phyloP scores from a whole-genome alignment of 805 yeast species.

The Metschnikowia cubensis region DNA sequence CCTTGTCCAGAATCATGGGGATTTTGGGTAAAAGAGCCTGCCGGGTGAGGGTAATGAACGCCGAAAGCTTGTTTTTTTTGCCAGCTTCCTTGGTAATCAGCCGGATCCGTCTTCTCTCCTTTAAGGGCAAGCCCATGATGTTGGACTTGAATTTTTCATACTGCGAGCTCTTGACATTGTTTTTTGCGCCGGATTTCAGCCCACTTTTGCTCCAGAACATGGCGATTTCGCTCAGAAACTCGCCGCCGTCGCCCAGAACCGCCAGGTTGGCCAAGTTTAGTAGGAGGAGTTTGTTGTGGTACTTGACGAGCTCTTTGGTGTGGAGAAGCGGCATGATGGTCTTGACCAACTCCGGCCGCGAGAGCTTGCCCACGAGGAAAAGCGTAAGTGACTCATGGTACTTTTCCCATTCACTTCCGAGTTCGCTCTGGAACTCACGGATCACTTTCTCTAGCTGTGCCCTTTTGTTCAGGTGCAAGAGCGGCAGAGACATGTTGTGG shows the following conservation, averaged over 20 bases:
- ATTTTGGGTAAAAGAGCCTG: constrained; percentile 77
- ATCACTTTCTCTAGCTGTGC: constrained; percentile 48
- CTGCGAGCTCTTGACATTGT: constrained; percentile 58
- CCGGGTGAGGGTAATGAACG: constrained; percentile 64
- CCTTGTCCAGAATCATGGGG: constrained; percentile 62
- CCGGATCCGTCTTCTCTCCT: constrained; percentile 82
- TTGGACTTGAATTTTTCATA: constrained; percentile 80
- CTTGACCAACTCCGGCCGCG: constrained; percentile 66
- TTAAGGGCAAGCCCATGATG: constrained; percentile 77
- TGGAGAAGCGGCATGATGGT: constrained; percentile 55
- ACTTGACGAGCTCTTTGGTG: constrained; percentile 40
- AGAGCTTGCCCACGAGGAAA: constrained; percentile 74
- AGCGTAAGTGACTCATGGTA: constrained; percentile 76
- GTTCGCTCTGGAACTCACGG: constrained; percentile 61
- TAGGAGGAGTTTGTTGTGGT: constrained; percentile 80
- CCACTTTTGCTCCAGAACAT: constrained; percentile 47
- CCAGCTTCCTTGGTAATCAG: constrained; percentile 80
- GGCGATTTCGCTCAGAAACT: constrained; percentile 42
- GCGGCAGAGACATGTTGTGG: constrained; percentile 1
- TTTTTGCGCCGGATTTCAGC: constrained; percentile 32
- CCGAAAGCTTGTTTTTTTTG: constrained; percentile 67
- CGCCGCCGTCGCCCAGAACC: constrained; percentile 41
- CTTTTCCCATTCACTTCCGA: constrained; percentile 82
- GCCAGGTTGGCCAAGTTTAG: constrained; percentile 82
- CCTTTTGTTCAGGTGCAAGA: constrained; percentile 20